Evolutionary conservation across 768 basidiomycete species (phyloP), one percentile per base, ranked within the genome.

Genomic region (Pulveroboletus ravenelii): DNA sequence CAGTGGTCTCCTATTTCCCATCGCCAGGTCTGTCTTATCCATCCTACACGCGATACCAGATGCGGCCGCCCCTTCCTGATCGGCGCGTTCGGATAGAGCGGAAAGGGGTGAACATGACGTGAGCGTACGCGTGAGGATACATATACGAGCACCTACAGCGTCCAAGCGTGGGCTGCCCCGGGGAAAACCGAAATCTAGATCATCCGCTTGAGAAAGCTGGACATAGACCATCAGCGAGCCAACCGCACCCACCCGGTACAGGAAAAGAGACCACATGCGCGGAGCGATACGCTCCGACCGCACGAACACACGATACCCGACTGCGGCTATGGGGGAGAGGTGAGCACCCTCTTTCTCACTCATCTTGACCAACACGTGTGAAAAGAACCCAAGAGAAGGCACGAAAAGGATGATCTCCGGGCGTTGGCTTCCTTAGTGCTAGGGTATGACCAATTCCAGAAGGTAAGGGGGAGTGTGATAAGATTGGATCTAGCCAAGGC

Each of bases 401-500:
- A 4, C 25, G 31, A 42, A 52, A 45, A 38, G 40, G 51, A 62
- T 34, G 52, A 61, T 63, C 52, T 10, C 27, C 15, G 37, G 13
- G 14, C 20, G 20, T 25, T 47, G 40, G 15, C 57, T 44, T 49
- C 48, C 41, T 43, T 50, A 30, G 46, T 41, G 32, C 38, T 14
- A 48, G 49, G 49, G 41, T 10, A 63, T 50, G 48, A 34, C 60
- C 40, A 50, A 61, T 61, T 63, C 42, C 3, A 51, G 14, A 61
- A 51, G 37, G 51, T 39, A 42, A 55, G 36, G 32, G 38, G 31
- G 30, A 27, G n/a, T 20, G 18, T 42, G 63, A 65, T 58, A 56
- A 63, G 63, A 55, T 58, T 36, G 52, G 55, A 64, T 64, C 62
- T 63, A 40, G 29, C 15, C 43, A 27, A 10, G 45, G 53, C n/a